Conservation (phyloP, 1,284 basidiomycete species). For the Tilletiaria anomala region DNA sequence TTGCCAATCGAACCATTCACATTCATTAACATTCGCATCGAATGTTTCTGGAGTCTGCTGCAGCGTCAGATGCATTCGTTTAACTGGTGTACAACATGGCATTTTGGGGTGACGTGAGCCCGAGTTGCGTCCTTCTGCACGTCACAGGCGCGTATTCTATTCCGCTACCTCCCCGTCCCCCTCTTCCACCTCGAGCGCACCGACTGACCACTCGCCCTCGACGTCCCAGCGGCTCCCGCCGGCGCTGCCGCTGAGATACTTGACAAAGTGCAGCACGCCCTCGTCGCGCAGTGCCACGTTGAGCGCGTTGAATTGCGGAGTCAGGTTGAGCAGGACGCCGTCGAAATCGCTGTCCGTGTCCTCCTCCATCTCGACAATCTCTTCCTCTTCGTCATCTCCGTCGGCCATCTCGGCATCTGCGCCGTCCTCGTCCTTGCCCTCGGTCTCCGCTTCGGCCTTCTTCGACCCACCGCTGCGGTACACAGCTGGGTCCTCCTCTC, state of each 20-base stretch:
- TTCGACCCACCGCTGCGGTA: constrained; percentile 50
- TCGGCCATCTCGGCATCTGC: constrained; percentile 3
- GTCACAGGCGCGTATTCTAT: no score
- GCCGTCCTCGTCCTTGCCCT: constrained; percentile 10
- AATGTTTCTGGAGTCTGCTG: no score
- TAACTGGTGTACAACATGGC: no score
- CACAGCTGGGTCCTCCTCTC: constrained; percentile 74
- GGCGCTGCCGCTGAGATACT: constrained; percentile 30
- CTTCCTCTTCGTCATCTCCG: constrained; percentile 22
- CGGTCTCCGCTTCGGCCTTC: constrained; percentile 27
- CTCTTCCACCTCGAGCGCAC: constrained; percentile 28
- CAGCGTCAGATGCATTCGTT: no score
- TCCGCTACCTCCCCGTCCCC: no score
- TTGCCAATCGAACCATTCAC: no score
- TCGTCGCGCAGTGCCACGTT: constrained; percentile 82
- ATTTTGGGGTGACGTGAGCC: no score
- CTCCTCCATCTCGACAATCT: constrained; percentile 30
- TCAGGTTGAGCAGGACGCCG: constrained; percentile 71
- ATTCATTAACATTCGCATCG: no score
- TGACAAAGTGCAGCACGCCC: constrained; percentile 55
- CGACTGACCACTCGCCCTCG: constrained; percentile 30
- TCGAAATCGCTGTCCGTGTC: constrained; percentile 54
- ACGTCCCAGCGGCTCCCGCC: constrained; percentile 37
- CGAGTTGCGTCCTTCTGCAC: no score
- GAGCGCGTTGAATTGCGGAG: constrained; percentile 79